These are phyloP conservation scores for Chlorella sp. DNA, from an alignment of 139 green algal species.

Conservation along the genomic window DNA sequence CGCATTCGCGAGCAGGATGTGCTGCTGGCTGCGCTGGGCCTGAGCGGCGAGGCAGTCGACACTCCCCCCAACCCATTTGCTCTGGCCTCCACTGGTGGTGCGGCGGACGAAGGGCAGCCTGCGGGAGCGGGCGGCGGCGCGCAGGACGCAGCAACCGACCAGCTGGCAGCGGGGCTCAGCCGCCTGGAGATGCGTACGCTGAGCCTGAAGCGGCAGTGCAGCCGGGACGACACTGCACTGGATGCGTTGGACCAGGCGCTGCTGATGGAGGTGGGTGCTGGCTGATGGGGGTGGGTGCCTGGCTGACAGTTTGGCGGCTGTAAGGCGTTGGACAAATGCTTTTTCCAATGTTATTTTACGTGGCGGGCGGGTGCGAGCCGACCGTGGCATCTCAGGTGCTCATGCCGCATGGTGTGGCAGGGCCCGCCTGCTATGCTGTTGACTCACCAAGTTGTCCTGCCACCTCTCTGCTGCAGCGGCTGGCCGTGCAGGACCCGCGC, in stretches of 20 bases:
- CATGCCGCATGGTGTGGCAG: neutral
- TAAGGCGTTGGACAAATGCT: too few species aligned
- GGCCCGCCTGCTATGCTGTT: neutral
- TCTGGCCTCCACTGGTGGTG: too few species aligned
- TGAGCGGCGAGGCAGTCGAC: too few species aligned
- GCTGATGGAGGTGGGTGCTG: conserved; percentile 7
- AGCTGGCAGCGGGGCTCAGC: neutral
- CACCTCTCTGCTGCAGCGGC: neutral
- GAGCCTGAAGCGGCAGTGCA: conserved; percentile 19
- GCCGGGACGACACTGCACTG: neutral
- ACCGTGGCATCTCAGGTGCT: neutral
- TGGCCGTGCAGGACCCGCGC: neutral
- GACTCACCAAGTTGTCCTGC: neutral
- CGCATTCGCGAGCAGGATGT: too few species aligned
- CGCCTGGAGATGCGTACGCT: conserved; percentile 25
- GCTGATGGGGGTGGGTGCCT: neutral
- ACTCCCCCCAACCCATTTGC: too few species aligned
- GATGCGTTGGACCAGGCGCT: conserved; percentile 16
- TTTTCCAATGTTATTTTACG: neutral
- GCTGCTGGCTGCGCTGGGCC: too few species aligned
- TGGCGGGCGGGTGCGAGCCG: neutral
- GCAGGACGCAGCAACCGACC: neutral
- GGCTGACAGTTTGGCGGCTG: neutral
- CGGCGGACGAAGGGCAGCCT: neutral
- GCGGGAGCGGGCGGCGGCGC: neutral